These are phyloP conservation scores for Isabelozyma gotoi DNA, from an alignment of 805 yeast genomes.

Conservation along the genomic window DNA sequence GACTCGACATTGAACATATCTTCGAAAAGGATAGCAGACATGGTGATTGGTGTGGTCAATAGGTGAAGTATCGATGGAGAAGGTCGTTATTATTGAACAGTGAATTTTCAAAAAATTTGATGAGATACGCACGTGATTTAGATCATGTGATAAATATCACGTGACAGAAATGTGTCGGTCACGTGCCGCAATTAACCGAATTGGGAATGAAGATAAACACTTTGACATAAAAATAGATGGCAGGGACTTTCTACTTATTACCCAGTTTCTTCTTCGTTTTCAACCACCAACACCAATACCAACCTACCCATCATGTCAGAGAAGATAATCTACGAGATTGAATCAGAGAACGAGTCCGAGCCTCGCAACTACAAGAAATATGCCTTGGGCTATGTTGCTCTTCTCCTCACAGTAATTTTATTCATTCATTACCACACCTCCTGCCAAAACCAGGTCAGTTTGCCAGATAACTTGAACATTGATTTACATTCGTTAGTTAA, in stretches of 20 bases:
- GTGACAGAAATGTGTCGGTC: neutral
- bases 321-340: no score
- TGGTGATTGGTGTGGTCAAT: neutral
- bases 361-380: neutral
- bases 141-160: no score
- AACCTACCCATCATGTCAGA: neutral
- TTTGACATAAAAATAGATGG: neutral
- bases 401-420: neutral
- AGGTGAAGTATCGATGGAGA: neutral
- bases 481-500: neutral
- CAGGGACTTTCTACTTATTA: neutral
- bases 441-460: neutral
- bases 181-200: neutral
- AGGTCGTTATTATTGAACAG: neutral
- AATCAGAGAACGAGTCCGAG: neutral
- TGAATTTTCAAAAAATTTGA: conserved; percentile 1
- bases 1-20: conserved; percentile 86
- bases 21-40: conserved; percentile 77
- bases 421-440: neutral
- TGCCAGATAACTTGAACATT: neutral
- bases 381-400: neutral
- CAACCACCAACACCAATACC: no score
- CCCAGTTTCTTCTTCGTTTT: neutral
- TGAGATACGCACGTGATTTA: conserved; percentile 1
- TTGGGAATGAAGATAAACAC: neutral